Evolutionary conservation across 139 green algal species (phyloP).

Genomic region (Micromonas pusilla): DNA sequence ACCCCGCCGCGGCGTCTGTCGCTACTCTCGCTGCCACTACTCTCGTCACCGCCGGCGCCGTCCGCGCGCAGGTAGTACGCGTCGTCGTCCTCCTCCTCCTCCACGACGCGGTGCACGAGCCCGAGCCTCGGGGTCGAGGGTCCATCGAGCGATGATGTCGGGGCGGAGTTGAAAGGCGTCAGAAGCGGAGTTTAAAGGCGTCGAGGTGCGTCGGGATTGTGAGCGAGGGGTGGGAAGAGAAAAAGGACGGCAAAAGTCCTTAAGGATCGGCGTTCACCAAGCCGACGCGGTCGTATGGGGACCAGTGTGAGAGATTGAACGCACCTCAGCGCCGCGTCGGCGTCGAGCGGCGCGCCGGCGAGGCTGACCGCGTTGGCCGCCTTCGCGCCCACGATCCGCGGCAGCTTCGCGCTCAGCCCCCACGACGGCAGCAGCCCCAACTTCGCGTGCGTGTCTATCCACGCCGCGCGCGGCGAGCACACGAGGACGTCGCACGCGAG

Average conservation of each 20-base stretch:
- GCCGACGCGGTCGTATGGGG: background rate
- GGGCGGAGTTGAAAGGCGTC: too few relatives aligned
- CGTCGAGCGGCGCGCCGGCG: constrained; percentile 31
- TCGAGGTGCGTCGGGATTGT: too few relatives aligned
- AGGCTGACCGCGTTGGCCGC: constrained; percentile 31
- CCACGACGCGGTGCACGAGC: background rate
- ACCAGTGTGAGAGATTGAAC: background rate
- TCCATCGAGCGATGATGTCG: too few relatives aligned
- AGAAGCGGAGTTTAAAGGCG: too few relatives aligned
- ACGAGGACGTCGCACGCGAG: constrained; percentile 47
- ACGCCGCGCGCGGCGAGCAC: constrained; percentile 28
- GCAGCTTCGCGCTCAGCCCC: constrained; percentile 45
- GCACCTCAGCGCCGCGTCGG: background rate
- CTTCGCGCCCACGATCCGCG: constrained; percentile 41
- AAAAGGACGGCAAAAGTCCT: too few relatives aligned
- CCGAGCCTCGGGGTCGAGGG: background rate
- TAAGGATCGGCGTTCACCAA: background rate
- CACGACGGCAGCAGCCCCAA: constrained; percentile 30
- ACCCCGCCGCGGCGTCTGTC: background rate
- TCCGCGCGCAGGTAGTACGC: background rate
- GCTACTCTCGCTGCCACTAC: background rate
- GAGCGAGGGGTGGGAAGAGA: too few relatives aligned
- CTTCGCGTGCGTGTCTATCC: constrained; percentile 43
- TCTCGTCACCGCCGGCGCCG: background rate
- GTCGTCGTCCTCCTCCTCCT: background rate